phyloP scores from a whole-genome alignment of 116 monocot genomes.

The Papilionanthe hybrid region DNA sequence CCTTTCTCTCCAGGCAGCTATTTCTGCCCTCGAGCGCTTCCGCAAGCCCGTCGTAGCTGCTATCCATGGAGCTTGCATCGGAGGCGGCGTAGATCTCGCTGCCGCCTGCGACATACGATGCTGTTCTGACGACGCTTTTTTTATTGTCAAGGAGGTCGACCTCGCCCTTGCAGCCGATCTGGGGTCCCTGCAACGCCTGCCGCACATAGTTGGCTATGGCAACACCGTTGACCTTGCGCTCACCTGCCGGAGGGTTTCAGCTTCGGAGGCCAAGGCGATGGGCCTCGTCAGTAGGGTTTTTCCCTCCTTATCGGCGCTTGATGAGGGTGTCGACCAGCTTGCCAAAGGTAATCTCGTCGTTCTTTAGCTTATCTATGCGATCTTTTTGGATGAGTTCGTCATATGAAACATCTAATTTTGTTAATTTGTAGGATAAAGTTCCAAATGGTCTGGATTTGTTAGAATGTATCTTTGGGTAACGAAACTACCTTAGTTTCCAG shows the following conservation, averaged over 20 bases:
- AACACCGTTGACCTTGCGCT: conserved; percentile 75
- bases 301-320: conserved; percentile 30
- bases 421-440: no score
- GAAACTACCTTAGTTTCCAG: no score
- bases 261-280: conserved; percentile 69
- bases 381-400: background rate
- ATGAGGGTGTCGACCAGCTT: conserved; percentile 36
- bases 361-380: background rate
- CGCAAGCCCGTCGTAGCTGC: conserved; percentile 77
- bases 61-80: conserved; percentile 80
- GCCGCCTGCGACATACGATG: conserved; percentile 78
- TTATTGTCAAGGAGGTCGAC: conserved; percentile 84
- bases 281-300: conserved; percentile 74
- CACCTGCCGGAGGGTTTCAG: conserved; percentile 55
- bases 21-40: conserved; percentile 67
- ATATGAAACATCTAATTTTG: no score
- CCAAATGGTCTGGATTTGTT: no score
- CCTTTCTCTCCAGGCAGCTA: conserved; percentile 53
- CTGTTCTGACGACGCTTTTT: conserved; percentile 58
- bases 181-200: conserved; percentile 81
- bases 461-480: no score
- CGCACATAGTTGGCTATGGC: conserved; percentile 72
- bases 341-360: conserved; percentile 45
- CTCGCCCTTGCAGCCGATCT: conserved; percentile 77
- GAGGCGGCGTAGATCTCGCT: conserved; percentile 71